Conservation (phyloP, 2,329 filamentous ascomycete species). For the Beauveria bassiana region DNA sequence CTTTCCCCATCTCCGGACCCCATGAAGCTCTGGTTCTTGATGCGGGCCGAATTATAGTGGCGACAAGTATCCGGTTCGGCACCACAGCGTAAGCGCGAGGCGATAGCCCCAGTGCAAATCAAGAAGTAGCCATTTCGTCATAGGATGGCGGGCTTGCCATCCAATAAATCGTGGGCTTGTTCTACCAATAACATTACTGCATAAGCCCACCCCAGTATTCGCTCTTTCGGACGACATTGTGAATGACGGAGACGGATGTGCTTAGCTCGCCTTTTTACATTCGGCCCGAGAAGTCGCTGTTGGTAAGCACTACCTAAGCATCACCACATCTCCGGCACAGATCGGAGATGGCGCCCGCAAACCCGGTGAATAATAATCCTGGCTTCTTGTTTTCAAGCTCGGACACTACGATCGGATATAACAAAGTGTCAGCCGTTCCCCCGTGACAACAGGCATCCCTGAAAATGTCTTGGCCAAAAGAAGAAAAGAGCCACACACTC, state of each 20-base stretch:
- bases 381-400: neutral
- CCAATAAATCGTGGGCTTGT: neutral
- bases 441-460: too few relatives aligned
- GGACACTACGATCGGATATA: too few relatives aligned
- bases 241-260: neutral
- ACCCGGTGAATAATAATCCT: neutral
- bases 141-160: neutral
- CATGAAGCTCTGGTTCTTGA: neutral
- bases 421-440: too few relatives aligned
- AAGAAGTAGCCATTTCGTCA: neutral
- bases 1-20: neutral
- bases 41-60: constrained; percentile 7
- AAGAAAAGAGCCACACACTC: too few relatives aligned
- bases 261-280: neutral
- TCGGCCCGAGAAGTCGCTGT: neutral
- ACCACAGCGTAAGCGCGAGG: constrained; percentile 4
- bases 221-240: neutral
- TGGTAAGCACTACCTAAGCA: neutral
- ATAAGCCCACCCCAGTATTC: neutral
- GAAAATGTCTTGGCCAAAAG: too few relatives aligned
- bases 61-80: neutral
- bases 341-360: neutral
- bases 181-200: neutral
- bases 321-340: neutral
- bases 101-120: neutral